Evolutionary conservation across 106 monocot genomes (phyloP), one percentile per base, ranked within the genome.

Genomic region (Dioscorea alata): DNA sequence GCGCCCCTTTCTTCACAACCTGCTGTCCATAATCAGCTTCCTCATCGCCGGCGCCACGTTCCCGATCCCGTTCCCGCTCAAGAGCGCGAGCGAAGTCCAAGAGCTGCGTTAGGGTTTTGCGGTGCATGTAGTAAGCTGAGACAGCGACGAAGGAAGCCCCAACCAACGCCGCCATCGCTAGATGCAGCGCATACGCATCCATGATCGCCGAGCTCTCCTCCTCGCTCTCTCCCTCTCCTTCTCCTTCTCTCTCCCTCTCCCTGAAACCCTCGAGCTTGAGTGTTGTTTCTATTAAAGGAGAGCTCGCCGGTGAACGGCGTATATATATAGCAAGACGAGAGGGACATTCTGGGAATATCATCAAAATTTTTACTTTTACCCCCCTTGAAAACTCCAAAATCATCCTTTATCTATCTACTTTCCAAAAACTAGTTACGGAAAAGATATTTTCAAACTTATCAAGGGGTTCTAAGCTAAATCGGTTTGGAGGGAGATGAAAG

Each of bases 71-170:
- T 53, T 60, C 61, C 31, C 61, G 51, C 33, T 81, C 82, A 50
- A 72, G 24, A 50, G 73, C 62, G 58, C 87, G 90, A 4, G 81
- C 82, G 79, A 83, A 85, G 52, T 88, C 88, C 63, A 94, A 80
- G 25, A 88, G 61, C 74, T 88, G 74, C 48, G 65, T 49, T 61
- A 94, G 83, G 83, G 88, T 85, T 74, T 77, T 87, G 54, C 90
- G 85, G 83, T 94, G 90, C 69, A 86, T 66, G 70, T 88, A 88
- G 90, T 88, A 94, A 63, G 85, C 94, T 18, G 90, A 88, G 54
- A 86, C 75, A 62, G 85, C 94, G 24, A 83, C 88, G 74, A 79
- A 71, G 65, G 88, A 88, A 21, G 94, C 94, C 10, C 94, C 94
- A 4, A 88, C 81, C 28, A 94, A 78, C 34, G 90, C 90, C 75